phyloP scores from a whole-genome alignment of 768 basidiomycete genomes.

The Pisolithus albus region DNA sequence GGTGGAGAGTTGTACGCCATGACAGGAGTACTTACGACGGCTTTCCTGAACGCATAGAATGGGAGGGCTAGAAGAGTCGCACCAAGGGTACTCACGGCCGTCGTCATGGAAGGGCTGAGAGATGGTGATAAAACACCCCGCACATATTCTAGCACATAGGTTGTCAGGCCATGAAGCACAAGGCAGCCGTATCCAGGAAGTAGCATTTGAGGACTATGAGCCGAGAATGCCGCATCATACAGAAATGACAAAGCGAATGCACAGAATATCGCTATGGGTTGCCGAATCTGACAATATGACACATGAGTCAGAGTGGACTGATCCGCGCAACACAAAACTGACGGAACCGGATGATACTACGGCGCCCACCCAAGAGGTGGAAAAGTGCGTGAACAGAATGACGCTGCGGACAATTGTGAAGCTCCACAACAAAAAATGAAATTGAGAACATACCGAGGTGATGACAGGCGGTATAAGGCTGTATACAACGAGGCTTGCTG shows the following conservation, averaged over 20 bases:
- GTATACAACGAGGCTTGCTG: constrained; percentile 63
- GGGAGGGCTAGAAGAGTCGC: constrained; percentile 58
- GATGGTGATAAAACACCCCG: constrained; percentile 50
- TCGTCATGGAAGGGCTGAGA: constrained; percentile 49
- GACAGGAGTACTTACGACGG: constrained; percentile 41
- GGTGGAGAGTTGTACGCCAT: constrained; percentile 1
- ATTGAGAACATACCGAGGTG: constrained; percentile 49
- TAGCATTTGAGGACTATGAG: constrained; percentile 32
- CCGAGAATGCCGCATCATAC: constrained; percentile 44
- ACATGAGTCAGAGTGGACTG: background rate
- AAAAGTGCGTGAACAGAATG: constrained; percentile 63
- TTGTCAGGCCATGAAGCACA: constrained; percentile 49
- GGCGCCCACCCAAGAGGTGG: constrained; percentile 57
- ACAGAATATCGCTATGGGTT: constrained; percentile 37
- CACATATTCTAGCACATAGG: constrained; percentile 59
- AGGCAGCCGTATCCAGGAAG: constrained; percentile 66
- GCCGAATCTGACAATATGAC: constrained; percentile 37
- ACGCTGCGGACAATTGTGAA: constrained; percentile 39
- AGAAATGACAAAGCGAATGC: constrained; percentile 52
- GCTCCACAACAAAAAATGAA: background rate
- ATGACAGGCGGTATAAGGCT: constrained; percentile 61
- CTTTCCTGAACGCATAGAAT: constrained; percentile 53
- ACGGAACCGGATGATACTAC: constrained; percentile 45
- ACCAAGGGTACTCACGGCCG: constrained; percentile 52
- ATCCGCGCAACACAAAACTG: constrained; percentile 13